Evolutionary conservation across 106 monocot species (phyloP), one percentile per base, ranked within the genome.

Genomic region (Cymbidium sinense): DNA sequence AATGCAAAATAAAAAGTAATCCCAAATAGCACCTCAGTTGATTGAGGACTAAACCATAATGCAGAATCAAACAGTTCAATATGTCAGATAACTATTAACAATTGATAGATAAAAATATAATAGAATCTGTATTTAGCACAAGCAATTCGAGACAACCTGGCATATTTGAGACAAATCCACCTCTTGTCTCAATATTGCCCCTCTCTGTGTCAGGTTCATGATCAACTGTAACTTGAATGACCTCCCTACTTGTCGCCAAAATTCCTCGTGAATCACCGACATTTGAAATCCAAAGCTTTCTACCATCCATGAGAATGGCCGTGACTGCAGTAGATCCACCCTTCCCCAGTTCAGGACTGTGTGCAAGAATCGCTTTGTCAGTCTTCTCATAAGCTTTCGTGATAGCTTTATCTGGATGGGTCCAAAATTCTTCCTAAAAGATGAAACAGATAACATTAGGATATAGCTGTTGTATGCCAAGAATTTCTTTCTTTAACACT

Each of bases 271-370:
- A 96, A 75, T 96, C 96, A 20, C 96, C 91, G 74, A 96, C 80
- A 81, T 96, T 89, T 2, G 93, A 93, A 61, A 96, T 78, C 88
- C 90, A 96, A 50, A 96, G 81, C 73, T 87, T 82, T 4, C 41
- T 77, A 0, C 89, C 89, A 50, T 93, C 79, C 18, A 91, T 55
- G 7, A 93, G 79, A 70, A 96, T 91, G 15, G 93, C 96, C 64
- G 96, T 96, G 51, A 96, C 96, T 64, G 96, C 96, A 34, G 96
- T 96, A 30, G 93, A 96, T 15, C 96, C 96, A 62, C 96, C 96
- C 47, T 84, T 75, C 50, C 93, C 91, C 75, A 96, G 52, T 47
- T 87, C 89, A 70, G 82, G 86, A 80, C 76, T 84, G 64, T 96
- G 89, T 12, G 91, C 84, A 51, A 96, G 87, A 70, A 96, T 93